Evolutionary conservation across 108 stramenopile genomes (phyloP), one percentile per base, ranked within the genome.

Genomic region (Nitzschia sp.): DNA sequence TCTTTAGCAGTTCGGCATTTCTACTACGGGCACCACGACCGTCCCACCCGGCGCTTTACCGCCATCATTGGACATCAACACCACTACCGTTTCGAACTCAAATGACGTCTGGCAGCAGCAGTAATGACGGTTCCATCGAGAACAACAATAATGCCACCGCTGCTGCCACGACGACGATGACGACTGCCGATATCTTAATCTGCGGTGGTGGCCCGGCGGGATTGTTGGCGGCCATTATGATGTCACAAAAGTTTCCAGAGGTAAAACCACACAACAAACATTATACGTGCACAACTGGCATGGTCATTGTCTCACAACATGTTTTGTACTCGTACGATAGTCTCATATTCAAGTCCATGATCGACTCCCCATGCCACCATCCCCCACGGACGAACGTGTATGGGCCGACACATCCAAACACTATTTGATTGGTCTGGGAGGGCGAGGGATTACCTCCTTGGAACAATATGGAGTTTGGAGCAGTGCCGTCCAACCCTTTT

Each of bases 351-450:
- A 51, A 51, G 49, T 51, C 49, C 49, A 51, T 19, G 49, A 51
- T 19, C 73, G 82, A 0, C 46, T 55, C 6, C 34, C 75, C 4
- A 64, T 54, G 26, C 85, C 85, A 15, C 79, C 76, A 13, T 70
- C 68, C 29, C 85, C 85, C 9, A 35, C 66, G 0, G 80, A 86
- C 36, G 66, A 66, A 17, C 29, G 56, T 9, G 64, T 81, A 21
- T 86, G 85, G 85, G 57, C 46, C 42, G 85, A 80, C 55, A 64
- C 76, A 21, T 78, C 79, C 19, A 68, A 58, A 68, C 75, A 75
- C 47, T 94, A 94, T 73, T 83, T 89, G 32, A 63, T 94, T 9
- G 93, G 93, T 1, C 68, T 94, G 13, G 84, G 86, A 1, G 67
- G 59, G 31, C 68, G 93, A 33, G 93, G 93, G 23, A 89, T 91